Base-by-base conservation (phyloP, 257 asterid genomes). In the Nicotiana sylvestris region DNA sequence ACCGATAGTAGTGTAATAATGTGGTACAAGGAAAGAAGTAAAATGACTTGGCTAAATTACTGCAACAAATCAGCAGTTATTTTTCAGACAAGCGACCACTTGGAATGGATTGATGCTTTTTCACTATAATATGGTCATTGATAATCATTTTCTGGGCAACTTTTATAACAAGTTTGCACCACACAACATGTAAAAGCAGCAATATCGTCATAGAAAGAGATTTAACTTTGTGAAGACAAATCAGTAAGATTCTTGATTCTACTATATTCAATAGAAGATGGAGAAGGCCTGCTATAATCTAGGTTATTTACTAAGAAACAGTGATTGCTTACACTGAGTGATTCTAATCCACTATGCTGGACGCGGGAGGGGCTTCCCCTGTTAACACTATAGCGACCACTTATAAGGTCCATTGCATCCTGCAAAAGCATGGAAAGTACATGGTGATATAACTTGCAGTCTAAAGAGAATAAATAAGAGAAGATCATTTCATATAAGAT, bases 381-480 rank as follows among this genome's bases (percentile, higher is more conserved):
- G 84, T 88, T 96, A 88, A 91, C 90, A 76, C 86, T 87, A 77
- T 92, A 96, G 85, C 90, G 97, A 30, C 99, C 99, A 86, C 93
- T 92, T 67, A 94, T 85, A 80, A 96, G 98, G 90, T 96, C 99
- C 43, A 93, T 92, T 9, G 98, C 98, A 80, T 96, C 99, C 98
- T 94, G 92, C 32, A 61, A 69, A 76, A 60, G 51, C 77, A 29
- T 66, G 66, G 58, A 51, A 80, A 80, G 37, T 58, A 58, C 51
- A 25, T 51, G 27, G 46, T 13, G 64, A 51, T 76, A 53, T 51
- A 29, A 51, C 16, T 76, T 51, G 29, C 46, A 76, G 33, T 29
- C 43, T 7, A 51, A 49, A 76, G 80, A 76, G 29, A 76, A 51
- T 7, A 76, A 76, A 1, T 74, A 51, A 51, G 17, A 51, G 29